Base-by-base conservation (phyloP, 352 stramenopile genomes). In the Globisporangium viniferum region DNA sequence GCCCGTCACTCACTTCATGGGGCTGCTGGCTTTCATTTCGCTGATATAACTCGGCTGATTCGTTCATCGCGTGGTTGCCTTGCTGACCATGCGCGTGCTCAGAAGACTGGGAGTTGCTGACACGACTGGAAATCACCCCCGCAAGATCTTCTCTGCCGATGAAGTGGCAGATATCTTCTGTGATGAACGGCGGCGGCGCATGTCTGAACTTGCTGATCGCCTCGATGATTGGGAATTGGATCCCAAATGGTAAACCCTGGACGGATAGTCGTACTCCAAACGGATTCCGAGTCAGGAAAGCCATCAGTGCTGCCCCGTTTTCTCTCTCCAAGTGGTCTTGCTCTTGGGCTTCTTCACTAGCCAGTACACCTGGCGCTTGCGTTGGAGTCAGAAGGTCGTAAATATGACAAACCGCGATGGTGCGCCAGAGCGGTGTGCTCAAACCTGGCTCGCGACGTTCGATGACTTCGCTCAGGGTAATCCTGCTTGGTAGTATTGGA, bases 91-190 rank as follows among this genome's bases (percentile, higher is more conserved):
- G 33, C 5, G n/a, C 44, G 14, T 29, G 35, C 6, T 66, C 53
- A 4, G 51, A 39, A 29, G 22, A 49, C 20, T 63, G 33, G 3
- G 44, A 44, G 44, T 58, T 62, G 12, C 22, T 59, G 18, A 53
- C 31, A 6, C 29, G 48, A 27, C 33, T 61, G 1, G 55, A 35
- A 14, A 59, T 49, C 20, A 60, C 18, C 9, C 81, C 78, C 41
- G 73, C 76, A 1, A 94, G 75, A 61, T 94, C 86, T 66, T 86
- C 78, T 54, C 86, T 64, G 1, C 82, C 80, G 33, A 94, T 80
- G 8, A 89, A 88, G 4, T 64, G 55, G 44, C 79, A 86, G 8
- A 92, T 69, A 9, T 82, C 77, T 66, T 86, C 73, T 7, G 74
- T 90, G 18, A 88, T 78, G 55, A 75, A 85, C 56, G 69, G 73